Evolutionary conservation across 2,329 filamentous ascomycete species (phyloP), one percentile per base, ranked within the genome.

Genomic region (Apiospora hydei): DNA sequence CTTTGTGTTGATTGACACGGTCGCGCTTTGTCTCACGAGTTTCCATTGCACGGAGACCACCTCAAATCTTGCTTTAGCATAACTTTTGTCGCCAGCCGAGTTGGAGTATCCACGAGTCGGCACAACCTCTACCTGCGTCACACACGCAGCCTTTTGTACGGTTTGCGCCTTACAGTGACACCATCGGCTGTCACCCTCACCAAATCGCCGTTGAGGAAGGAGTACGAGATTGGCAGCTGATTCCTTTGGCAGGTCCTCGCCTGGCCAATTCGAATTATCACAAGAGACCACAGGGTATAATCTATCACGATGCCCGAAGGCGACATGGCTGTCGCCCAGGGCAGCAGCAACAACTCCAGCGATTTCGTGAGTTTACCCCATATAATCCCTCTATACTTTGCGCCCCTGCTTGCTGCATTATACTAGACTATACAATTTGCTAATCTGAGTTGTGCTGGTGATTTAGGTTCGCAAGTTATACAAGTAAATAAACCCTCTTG

Each of bases 401-500:
- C 61, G 57, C 67, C 44, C 47, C 53, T 53, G 34, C 68, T 71
- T 53, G 34, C 68, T 71, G 69, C 30, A 71, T 41, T 43, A 3
- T 41, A 13, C n/a, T 26, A 10, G 24, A 38, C 41, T 6, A 30
- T 49, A 21, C 43, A 38, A 16, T 73, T 75, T 72, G 75, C 78
- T 83, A 78, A 83, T 74, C 72, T 68, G 69, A 71, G 61, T 69
- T 47, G 6, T 41, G 24, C 72, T 64, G 70, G 69, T 66, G 43
- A 73, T 75, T 70, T 77, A 98, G 95, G 95, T 98, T 85, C 95
- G 96, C 87, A 98, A 98, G 85, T 87, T 98, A 76, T 98, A 98
- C 89, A 97, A 98, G 96, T 98, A 91, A 84, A 88, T 83, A 75
- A 72, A 73, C 70, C 75, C 67, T 70, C 66, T 64, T 57, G 71